Evolutionary conservation across 2,329 filamentous ascomycete species (phyloP), one percentile per base, ranked within the genome.

Genomic region (Arthroderma sp.): DNA sequence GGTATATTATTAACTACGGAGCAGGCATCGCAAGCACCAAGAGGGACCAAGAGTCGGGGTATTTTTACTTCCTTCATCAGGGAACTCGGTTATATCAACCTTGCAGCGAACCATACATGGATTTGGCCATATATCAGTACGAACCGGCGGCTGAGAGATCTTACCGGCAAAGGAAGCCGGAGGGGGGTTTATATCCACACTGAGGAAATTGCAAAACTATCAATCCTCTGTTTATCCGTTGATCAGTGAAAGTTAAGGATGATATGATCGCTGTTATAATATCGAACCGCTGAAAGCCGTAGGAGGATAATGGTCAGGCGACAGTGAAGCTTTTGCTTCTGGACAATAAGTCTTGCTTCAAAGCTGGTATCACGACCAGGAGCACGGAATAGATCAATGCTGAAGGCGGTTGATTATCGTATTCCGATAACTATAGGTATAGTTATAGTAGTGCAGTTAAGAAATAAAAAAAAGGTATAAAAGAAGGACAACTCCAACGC

Each of bases 41-140:
- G 47, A 31, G 47, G 13, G 13, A 21, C 4, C 17, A 43, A 17
- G 39, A 43, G 17, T 51, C 28, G 47, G 47, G 47, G 9, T 19
- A 51, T 51, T 31, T 51, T 51, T 31, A 31, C 17, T 43, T 21
- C 35, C 41, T 15, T 19, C 9, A 31, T 51, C 15, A 17, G 7
- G 21, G 15, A 5, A 17, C 25, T 51, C 47, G 47, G 47, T 35
- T 51, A 51, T 51, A 51, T 13, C 25, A 33, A 31, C 47, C 28
- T 25, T 51, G 47, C 25, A 3, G 28, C 47, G 47, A 51, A 51
- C 47, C 25, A 51, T 51, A 51, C 47, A 51, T 51, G 47, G 47
- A 51, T 51, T 51, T 31, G 47, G 47, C 25, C 47, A 15, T 51
- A 51, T 33, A 35, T 33, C 13, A 9, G 23, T 33, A 51, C 25